These are phyloP conservation scores for Sporothrix luriei DNA, from an alignment of 2,329 filamentous ascomycete genomes.

Conservation along the genomic window DNA sequence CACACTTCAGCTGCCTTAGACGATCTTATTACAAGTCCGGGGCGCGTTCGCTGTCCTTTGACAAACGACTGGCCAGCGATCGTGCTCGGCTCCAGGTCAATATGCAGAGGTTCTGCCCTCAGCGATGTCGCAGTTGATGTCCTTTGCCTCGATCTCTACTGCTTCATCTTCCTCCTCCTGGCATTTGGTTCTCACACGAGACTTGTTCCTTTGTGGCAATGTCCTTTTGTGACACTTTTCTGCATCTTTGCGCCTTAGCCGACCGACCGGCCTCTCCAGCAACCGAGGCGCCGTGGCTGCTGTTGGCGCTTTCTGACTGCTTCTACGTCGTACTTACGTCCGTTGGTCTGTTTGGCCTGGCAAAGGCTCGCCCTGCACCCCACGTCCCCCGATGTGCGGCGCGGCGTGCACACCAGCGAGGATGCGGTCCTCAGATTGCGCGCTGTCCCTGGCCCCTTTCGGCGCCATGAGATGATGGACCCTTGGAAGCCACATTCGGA, in stretches of 20 bases:
- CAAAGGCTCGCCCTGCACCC: not conserved
- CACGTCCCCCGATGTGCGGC: slow-evolving; percentile 12
- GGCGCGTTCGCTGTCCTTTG: not conserved
- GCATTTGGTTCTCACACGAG: slow-evolving; percentile 1
- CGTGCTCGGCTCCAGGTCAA: not conserved
- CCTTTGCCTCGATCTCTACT: not conserved
- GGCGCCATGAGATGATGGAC: not conserved
- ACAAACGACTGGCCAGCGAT: slow-evolving; percentile 1
- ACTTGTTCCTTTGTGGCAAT: slow-evolving; percentile 5
- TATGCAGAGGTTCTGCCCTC: not conserved
- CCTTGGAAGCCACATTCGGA: not conserved
- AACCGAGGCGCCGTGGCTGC: slow-evolving; percentile 10
- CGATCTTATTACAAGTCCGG: slow-evolving; percentile 28
- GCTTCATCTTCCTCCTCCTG: not conserved
- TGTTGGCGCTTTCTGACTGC: slow-evolving; percentile 14
- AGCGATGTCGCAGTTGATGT: slow-evolving; percentile 7
- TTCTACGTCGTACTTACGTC: not conserved
- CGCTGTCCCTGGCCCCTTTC: not conserved
- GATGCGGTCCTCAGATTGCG: slow-evolving; percentile 8
- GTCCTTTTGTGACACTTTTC: not conserved
- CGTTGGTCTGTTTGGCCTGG: not conserved
- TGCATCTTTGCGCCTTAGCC: slow-evolving; percentile 10
- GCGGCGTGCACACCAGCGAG: slow-evolving; percentile 2
- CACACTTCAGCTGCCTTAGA: slow-evolving; percentile 20
- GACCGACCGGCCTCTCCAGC: not conserved